Percentiles rank a stretch among this genome's conserved stretches.
These are phyloP conservation scores for Penicillium psychrofluorescens DNA, from an alignment of 495 filamentous ascomycete genomes.

Conservation along the genomic window DNA sequence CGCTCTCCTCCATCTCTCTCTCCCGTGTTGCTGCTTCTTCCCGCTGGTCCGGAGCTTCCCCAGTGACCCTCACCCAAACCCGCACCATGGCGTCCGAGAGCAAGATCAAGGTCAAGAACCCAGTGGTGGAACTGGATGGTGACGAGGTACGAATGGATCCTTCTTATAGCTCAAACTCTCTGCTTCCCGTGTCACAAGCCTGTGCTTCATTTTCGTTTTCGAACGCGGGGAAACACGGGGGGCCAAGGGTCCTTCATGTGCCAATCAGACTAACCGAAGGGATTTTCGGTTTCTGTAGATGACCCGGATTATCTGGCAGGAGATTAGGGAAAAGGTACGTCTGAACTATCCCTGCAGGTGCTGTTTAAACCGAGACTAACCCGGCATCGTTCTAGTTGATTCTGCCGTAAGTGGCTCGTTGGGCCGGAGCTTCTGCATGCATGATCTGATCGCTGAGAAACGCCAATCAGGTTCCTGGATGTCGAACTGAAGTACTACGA, in stretches of 20 bases:
- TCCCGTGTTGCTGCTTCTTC: slow-evolving; percentile 20
- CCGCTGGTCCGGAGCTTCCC: slow-evolving; percentile 29
- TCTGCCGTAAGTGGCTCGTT: slow-evolving; percentile 52
- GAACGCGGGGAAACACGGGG: slow-evolving; percentile 33
- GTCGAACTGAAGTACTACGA: slow-evolving; percentile 99
- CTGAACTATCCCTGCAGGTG: slow-evolving; percentile 6
- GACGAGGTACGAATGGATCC: slow-evolving; percentile 58
- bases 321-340: slow-evolving; percentile 84
- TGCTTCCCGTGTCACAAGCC: slow-evolving; percentile 15
- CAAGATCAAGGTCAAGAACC: slow-evolving; percentile 98
- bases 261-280: slow-evolving; percentile 7
- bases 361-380: slow-evolving; percentile 12
- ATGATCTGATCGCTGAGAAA: slow-evolving; percentile 7
- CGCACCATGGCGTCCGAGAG: slow-evolving; percentile 41
- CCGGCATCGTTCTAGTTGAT: slow-evolving; percentile 57
- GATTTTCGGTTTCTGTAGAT: slow-evolving; percentile 44
- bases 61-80: slow-evolving; percentile 24
- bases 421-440: neutral
- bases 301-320: slow-evolving; percentile 98
- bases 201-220: slow-evolving; percentile 20
- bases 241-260: slow-evolving; percentile 5
- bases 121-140: slow-evolving; percentile 93
- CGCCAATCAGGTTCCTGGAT: slow-evolving; percentile 62
- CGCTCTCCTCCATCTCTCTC: slow-evolving; percentile 23
- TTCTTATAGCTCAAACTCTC: slow-evolving; percentile 14